Base-by-base conservation (phyloP, 164 flowering plant genomes). In the Litsea cubeba region DNA sequence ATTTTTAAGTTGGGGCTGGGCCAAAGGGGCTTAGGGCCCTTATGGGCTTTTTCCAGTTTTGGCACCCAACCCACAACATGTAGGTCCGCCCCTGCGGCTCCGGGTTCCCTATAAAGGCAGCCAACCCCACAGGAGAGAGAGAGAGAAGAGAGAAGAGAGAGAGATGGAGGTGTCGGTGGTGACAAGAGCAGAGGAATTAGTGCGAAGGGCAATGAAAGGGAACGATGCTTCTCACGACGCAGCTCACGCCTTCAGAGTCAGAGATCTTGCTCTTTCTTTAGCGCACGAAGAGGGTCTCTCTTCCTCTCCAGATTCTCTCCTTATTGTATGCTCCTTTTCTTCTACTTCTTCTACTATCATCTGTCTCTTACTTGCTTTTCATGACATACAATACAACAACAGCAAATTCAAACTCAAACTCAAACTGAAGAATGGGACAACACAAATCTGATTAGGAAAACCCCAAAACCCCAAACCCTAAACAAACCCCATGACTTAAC, bases 141-240 rank as follows among this genome's bases (percentile, higher is more conserved):
- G 76, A 62, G 23, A 72, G 76, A 64, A 62, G 23, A 72, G 76
- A 64, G 64, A 80, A 60, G 23, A 71, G 76, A 62, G 23, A 72
- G 76, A 64, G 64, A 80, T 76, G 84, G 82, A 62, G 30, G 32
- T 1, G 15, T 76, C 51, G 81, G 69, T 26, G 15, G 83, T 91
- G 75, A 83, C 65, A 25, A 86, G 80, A 17, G 98, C 98, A 68
- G 98, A 94, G 87, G 62, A 89, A 81, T 73, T 94, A 79, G 90
- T 91, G 72, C 79, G 74, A 50, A 73, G 69, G 23, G 32, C 78
- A 46, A 92, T 92, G 98, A 79, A 84, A 75, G 92, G 88, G 11
- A 89, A 91, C 81, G 98, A 94, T 74, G 91, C 92, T 0, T 94
- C 98, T 0, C 98, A 94, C 76, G 97, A 94, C 68, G 89, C 92